Evolutionary conservation across 2,329 filamentous ascomycete genomes (phyloP), one percentile per base, ranked within the genome.

Genomic region (Ophiocordyceps camponoti-rufipedis): DNA sequence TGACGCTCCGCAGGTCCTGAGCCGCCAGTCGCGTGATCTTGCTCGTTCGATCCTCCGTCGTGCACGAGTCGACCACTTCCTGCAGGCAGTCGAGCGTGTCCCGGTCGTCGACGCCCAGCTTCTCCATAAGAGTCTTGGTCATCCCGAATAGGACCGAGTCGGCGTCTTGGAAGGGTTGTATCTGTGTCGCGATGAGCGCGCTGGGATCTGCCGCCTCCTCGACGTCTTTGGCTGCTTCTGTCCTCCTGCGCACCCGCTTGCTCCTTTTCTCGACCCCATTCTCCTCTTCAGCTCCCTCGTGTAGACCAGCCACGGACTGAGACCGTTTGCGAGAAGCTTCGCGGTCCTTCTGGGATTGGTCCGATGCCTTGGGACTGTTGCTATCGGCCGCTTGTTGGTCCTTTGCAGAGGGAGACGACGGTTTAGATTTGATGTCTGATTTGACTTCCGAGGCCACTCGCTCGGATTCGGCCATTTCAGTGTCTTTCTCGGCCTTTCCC

Each of bases 301-400:
- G 65, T 14, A 81, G 58, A 3, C 76, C 76, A 5, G 77, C 77
- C 29, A 63, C 61, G 11, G 77, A 81, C 48, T 80, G 76, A 2
- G 77, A 80, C 44, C 77, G 67, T 55, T 80, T 80, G 44, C 75
- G 67, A 2, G 68, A 65, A n/a, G 53, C 52, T 42, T 63, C 64
- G 5, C 58, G 55, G 19, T 60, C 57, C 39, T 63, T 65, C 46
- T 58, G 58, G 7, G 50, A 43, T 11, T 53, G 47, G 12, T 59
- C 58, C 2, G 54, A 48, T 32, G 52, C 47, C 35, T 63, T 64
- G 8, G 51, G 41, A 10, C 50, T 44, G 8, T n/a, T 39, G 7
- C n/a, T 39, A 32, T 43, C 29, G 1, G 52, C 47, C 4, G 40
- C 45, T 28, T 56, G 48, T 29, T 55, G 56, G 11, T 56, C 54